A percentile compares a stretch with the other conserved stretches of the same genome.
Conservation (phyloP, 306 rosid genomes). For the Cajanus cajan region DNA sequence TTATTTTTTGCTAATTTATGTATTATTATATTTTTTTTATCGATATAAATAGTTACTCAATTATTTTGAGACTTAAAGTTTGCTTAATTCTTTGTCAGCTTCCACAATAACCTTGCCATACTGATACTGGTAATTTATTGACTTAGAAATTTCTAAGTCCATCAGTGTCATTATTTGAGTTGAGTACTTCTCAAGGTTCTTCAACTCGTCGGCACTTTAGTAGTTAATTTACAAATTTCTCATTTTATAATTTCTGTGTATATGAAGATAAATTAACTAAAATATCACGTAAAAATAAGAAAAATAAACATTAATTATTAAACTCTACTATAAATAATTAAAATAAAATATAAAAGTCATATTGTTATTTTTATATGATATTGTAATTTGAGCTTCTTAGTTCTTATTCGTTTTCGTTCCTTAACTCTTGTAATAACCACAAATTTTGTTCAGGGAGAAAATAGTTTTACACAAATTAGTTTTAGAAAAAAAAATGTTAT, state of each 20-base stretch:
- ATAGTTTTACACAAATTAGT: too few relatives aligned
- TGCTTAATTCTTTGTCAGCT: background rate
- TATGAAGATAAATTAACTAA: background rate
- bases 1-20: too few relatives aligned
- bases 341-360: background rate
- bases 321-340: background rate
- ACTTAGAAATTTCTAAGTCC: background rate
- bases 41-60: background rate
- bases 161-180: background rate
- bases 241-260: background rate
- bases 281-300: background rate
- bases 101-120: background rate
- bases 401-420: too few relatives aligned
- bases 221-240: background rate
- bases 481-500: too few relatives aligned
- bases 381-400: too few relatives aligned
- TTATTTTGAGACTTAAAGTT: background rate
- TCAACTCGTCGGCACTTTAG: background rate
- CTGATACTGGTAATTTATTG: background rate
- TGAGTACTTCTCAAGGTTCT: too few relatives aligned
- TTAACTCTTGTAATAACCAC: too few relatives aligned
- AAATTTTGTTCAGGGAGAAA: too few relatives aligned
- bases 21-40: too few relatives aligned
- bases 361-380: background rate
- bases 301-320: too few relatives aligned